These are phyloP conservation scores for Penstemon newberryi DNA, from an alignment of 257 asterid species.

Conservation along the genomic window DNA sequence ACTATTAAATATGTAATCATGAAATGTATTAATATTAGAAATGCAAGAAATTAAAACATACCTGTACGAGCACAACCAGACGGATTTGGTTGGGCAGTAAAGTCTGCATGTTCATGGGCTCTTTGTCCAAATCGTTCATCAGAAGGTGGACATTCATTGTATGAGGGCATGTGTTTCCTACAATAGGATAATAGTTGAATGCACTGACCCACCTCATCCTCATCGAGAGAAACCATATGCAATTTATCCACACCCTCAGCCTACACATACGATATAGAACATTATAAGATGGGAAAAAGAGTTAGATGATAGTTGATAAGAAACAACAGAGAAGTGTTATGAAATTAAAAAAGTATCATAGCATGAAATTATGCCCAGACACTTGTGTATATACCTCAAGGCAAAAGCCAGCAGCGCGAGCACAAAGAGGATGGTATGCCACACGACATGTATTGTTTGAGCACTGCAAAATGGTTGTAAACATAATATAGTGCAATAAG, in stretches of 20 bases:
- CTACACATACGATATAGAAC: conserved; percentile 40
- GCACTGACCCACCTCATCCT: conserved; percentile 85
- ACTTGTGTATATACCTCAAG: conserved; percentile 59
- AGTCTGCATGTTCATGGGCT: conserved; percentile 52
- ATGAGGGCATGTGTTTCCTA: conserved; percentile 77
- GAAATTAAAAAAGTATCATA: background rate
- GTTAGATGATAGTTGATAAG: conserved; percentile 3
- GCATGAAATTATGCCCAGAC: too few relatives aligned
- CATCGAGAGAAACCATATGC: conserved; percentile 68
- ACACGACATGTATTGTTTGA: conserved; percentile 79
- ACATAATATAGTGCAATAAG: conserved; percentile 17
- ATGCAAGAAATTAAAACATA: conserved; percentile 32
- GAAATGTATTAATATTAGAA: conserved; percentile 15
- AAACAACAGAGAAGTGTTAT: background rate
- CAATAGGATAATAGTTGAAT: conserved; percentile 91
- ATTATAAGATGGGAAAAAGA: too few relatives aligned
- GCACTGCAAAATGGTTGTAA: conserved; percentile 61
- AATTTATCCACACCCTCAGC: conserved; percentile 82
- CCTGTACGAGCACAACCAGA: conserved; percentile 97
- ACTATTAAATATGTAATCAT: conserved; percentile 13
- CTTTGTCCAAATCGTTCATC: conserved; percentile 50
- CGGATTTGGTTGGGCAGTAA: conserved; percentile 66
- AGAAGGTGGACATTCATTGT: conserved; percentile 53
- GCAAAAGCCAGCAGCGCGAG: conserved; percentile 99
- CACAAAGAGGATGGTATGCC: conserved; percentile 98